Evolutionary conservation across 495 filamentous ascomycete genomes (phyloP).

Genomic region (Poronia punctata): DNA sequence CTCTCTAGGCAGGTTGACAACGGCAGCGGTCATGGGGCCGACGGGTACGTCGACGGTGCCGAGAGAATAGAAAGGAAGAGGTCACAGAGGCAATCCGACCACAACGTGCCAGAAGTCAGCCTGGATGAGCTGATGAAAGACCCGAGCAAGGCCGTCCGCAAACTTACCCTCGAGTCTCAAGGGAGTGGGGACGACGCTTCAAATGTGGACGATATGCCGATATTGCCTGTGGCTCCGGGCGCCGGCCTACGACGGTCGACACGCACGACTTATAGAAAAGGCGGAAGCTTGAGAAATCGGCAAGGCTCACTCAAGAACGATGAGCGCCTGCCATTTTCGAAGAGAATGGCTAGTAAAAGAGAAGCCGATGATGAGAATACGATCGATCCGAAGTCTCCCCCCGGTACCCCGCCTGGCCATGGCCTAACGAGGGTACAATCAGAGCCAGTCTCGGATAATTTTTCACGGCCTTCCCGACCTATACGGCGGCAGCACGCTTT

Average conservation of each 20-base stretch:
- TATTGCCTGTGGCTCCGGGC: conserved; percentile 68
- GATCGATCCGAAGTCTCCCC: conserved; percentile 33
- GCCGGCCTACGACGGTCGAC: conserved; percentile 82
- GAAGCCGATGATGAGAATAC: conserved; percentile 57
- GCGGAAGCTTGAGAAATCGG: conserved; percentile 75
- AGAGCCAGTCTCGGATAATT: conserved; percentile 62
- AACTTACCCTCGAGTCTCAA: conserved; percentile 48
- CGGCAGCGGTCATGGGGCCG: conserved; percentile 50
- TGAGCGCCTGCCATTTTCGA: conserved; percentile 56
- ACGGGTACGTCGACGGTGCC: conserved; percentile 77
- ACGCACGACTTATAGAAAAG: conserved; percentile 77
- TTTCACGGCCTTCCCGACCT: conserved; percentile 42
- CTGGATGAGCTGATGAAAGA: conserved; percentile 79
- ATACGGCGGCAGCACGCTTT: conserved; percentile 39
- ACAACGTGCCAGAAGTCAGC: conserved; percentile 49
- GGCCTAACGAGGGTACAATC: conserved; percentile 65
- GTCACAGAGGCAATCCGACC: conserved; percentile 43
- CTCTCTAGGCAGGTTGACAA: conserved; percentile 85
- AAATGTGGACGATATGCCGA: conserved; percentile 75
- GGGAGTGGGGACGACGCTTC: conserved; percentile 34
- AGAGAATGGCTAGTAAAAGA: conserved; percentile 52
- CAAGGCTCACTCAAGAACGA: conserved; percentile 50
- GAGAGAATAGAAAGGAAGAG: conserved; percentile 73
- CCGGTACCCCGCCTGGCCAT: conserved; percentile 45
- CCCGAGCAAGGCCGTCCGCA: conserved; percentile 59